Percentiles rank a stretch among this genome's conserved stretches.
Conservation (phyloP, 164 flowering plant species). For the Magnolia kwangsiensis region DNA sequence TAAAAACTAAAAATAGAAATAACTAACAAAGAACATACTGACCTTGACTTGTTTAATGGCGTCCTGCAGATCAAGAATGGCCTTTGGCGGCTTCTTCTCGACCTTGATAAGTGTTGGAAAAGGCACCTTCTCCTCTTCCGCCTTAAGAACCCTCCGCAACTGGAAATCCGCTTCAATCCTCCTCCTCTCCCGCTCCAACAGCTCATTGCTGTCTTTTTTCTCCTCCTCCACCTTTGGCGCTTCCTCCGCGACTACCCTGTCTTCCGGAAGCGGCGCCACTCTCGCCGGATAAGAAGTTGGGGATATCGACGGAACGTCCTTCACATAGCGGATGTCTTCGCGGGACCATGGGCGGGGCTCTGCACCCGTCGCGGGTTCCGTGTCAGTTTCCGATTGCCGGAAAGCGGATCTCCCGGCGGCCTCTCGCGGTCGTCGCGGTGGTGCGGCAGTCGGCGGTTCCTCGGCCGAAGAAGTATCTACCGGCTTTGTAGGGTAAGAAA, state of each 20-base stretch:
- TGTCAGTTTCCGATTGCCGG: background rate
- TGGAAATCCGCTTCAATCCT: conserved; percentile 34
- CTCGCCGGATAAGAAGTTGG: conserved; percentile 60
- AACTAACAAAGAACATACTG: conserved; percentile 14
- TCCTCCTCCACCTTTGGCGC: conserved; percentile 14
- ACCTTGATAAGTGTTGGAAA: conserved; percentile 65
- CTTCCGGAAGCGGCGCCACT: conserved; percentile 83
- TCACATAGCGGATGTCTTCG: conserved; percentile 69
- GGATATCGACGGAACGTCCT: conserved; percentile 47
- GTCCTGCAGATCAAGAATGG: conserved; percentile 66
- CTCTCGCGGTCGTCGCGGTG: conserved; percentile 4
- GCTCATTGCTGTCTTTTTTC: conserved; percentile 17
- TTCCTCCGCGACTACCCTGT: conserved; percentile 23
- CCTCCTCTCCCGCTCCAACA: conserved; percentile 42
- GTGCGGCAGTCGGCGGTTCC: conserved; percentile 11
- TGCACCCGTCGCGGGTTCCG: conserved; percentile 3
- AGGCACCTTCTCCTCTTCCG: conserved; percentile 44
- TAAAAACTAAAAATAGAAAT: background rate
- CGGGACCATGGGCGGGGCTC: conserved; percentile 47
- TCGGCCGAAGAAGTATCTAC: conserved; percentile 22
- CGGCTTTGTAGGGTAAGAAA: conserved; percentile 63
- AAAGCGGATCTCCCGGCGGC: background rate
- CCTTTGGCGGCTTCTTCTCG: conserved; percentile 50
- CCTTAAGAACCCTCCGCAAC: conserved; percentile 22
- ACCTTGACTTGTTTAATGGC: conserved; percentile 87